Conservation (phyloP, 768 basidiomycete species). For the Lactarius vividus region DNA sequence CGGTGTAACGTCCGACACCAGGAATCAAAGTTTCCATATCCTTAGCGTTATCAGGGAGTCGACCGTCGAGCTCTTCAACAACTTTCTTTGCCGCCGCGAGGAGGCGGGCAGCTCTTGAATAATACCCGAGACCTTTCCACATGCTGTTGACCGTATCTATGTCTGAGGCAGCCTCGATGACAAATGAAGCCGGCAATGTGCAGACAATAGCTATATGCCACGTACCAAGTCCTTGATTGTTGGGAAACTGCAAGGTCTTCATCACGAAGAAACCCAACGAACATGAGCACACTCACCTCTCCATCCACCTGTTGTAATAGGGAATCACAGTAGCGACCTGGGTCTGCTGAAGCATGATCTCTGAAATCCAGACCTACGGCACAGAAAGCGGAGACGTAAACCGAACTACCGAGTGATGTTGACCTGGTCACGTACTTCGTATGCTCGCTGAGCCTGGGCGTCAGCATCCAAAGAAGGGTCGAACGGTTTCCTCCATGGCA, state of each 20-base stretch:
- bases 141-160: constrained; percentile 83
- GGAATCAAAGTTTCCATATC: constrained; percentile 82
- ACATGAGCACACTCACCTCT: constrained; percentile 47
- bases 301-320: constrained; percentile 89
- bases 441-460: constrained; percentile 80
- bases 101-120: constrained; percentile 80
- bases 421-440: constrained; percentile 61
- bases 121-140: constrained; percentile 94
- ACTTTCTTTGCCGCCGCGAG: constrained; percentile 82
- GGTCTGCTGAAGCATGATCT: constrained; percentile 97
- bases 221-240: constrained; percentile 72
- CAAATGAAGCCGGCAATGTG: constrained; percentile 1
- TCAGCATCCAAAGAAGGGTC: constrained; percentile 50
- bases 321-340: constrained; percentile 92
- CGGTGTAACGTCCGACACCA: constrained; percentile 87
- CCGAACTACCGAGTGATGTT: background rate
- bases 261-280: background rate
- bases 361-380: constrained; percentile 78
- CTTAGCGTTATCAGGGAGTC: constrained; percentile 74
- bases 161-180: constrained; percentile 55
- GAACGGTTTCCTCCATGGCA: constrained; percentile 90
- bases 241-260: constrained; percentile 57
- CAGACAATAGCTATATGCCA: constrained; percentile 6
- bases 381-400: background rate
- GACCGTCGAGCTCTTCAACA: constrained; percentile 60